Base-by-base conservation (phyloP, 2,329 filamentous ascomycete species). In the Neonectria punicea region DNA sequence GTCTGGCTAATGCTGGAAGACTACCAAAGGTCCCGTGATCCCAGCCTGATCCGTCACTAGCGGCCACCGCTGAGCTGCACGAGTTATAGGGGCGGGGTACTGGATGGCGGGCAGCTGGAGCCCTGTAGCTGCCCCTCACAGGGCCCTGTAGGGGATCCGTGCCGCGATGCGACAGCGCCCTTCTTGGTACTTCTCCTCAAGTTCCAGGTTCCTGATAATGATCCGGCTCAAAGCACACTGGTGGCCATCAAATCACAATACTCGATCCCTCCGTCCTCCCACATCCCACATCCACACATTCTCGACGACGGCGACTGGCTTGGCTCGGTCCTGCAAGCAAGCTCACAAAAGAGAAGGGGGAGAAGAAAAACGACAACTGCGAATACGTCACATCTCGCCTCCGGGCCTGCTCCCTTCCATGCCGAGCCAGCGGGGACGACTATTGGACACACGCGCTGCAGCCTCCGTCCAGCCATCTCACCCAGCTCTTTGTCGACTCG, bases 281-380 rank as follows among this genome's bases (percentile, higher is more conserved):
- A 62, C 59, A 62, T 62, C 51, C 50, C 56, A 54, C 51, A 41
- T 55, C 53, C 53, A 51, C 59, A 53, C 59, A 53, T 53, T 57
- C 28, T 57, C 44, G 25, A 50, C 58, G 18, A 60, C 49, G 6
- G 16, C 36, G 14, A 39, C 32, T 20, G 41, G 28, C 43, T 22
- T 18, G 44, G 14, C 46, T 57, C 46, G 34, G 41, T 39, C 36
- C 46, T n/a, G 36, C 49, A 25, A 51, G 47, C 49, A 25, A 51
- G 47, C 49, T 18, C 54, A 50, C 39, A 20, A 36, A 50, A 28
- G 18, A 16, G 36, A 34, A 25, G 30, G 32, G 32, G 25, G 3
- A 25, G 39, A 6, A 25, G 39, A 32, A 50, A 30, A 53, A 16
- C 16, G 36, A 44, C 44, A 49, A 58, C n/a, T 58, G 43, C 39